Conservation (phyloP, 2,329 filamentous ascomycete species). For the Botrytis medusae region DNA sequence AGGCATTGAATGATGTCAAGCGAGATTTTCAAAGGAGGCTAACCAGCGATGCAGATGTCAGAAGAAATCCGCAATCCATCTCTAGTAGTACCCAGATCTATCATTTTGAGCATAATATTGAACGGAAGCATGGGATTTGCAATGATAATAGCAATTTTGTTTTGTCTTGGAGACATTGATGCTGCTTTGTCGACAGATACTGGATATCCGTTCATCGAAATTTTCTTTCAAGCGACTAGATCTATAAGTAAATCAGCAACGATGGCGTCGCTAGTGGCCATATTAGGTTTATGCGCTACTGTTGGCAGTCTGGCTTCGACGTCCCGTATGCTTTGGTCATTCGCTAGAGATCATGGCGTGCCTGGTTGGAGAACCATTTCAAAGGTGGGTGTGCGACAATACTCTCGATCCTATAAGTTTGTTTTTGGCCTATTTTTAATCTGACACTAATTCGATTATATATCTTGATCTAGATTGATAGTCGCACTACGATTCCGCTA, state of each 20-base stretch:
- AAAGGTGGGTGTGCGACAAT: slow-evolving; percentile 28
- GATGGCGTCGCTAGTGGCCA: slow-evolving; percentile 48
- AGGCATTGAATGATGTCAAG: background rate
- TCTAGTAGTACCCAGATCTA: slow-evolving; percentile 29
- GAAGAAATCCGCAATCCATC: slow-evolving; percentile 24
- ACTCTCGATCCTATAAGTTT: background rate
- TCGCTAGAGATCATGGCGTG: slow-evolving; percentile 47
- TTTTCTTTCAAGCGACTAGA: slow-evolving; percentile 53
- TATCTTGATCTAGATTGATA: slow-evolving; percentile 11
- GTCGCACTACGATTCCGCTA: slow-evolving; percentile 1
- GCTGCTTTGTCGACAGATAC: slow-evolving; percentile 41
- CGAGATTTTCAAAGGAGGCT: background rate
- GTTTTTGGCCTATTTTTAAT: fast-evolving
- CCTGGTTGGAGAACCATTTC: slow-evolving; percentile 44
- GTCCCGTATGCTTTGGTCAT: slow-evolving; percentile 45
- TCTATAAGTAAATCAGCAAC: slow-evolving; percentile 45
- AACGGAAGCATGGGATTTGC: slow-evolving; percentile 49
- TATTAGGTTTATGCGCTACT: slow-evolving; percentile 42
- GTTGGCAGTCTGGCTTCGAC: slow-evolving; percentile 41
- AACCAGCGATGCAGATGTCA: slow-evolving; percentile 8
- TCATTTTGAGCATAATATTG: slow-evolving; percentile 48
- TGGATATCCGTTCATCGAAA: slow-evolving; percentile 50
- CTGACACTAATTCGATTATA: background rate
- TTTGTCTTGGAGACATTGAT: slow-evolving; percentile 41
- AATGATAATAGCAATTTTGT: slow-evolving; percentile 41